Percentiles rank a stretch among this genome's conserved stretches.
Conservation (phyloP, 768 basidiomycete species). For the Leucocoprinus birnbaumii region DNA sequence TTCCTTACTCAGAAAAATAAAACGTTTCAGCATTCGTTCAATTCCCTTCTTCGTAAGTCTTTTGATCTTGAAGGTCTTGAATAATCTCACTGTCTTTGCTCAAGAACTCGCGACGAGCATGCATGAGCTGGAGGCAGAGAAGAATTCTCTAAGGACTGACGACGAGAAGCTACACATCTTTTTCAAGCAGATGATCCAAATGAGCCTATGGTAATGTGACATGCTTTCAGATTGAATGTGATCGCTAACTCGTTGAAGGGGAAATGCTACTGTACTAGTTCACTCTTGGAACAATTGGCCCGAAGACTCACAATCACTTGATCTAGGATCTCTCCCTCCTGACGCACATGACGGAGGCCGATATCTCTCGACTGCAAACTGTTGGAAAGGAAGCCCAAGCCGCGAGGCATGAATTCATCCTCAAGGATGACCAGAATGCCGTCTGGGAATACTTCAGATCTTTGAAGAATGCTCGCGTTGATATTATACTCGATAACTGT, state of each 20-base stretch:
- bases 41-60: conserved; percentile 72
- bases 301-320: neutral
- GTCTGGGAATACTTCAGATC: conserved; percentile 73
- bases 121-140: conserved; percentile 57
- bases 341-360: conserved; percentile 78
- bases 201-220: conserved; percentile 75
- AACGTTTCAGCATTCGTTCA: conserved; percentile 76
- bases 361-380: conserved; percentile 80
- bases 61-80: no score
- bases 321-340: conserved; percentile 89
- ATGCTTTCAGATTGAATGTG: neutral
- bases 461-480: conserved; percentile 56
- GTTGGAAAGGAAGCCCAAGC: conserved; percentile 81
- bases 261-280: conserved; percentile 80
- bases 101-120: conserved; percentile 75
- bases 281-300: neutral
- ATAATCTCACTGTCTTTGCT: neutral
- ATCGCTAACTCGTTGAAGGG: conserved; percentile 46
- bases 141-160: conserved; percentile 40
- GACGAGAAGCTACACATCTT: conserved; percentile 56
- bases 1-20: conserved; percentile 78
- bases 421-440: conserved; percentile 75
- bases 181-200: conserved; percentile 85
- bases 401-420: conserved; percentile 73
- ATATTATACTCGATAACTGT: conserved; percentile 94